A percentile compares a stretch with the other conserved stretches of the same genome.
Evolutionary conservation across 164 flowering plant genomes (phyloP).

Genomic region (Macadamia tetraphylla): DNA sequence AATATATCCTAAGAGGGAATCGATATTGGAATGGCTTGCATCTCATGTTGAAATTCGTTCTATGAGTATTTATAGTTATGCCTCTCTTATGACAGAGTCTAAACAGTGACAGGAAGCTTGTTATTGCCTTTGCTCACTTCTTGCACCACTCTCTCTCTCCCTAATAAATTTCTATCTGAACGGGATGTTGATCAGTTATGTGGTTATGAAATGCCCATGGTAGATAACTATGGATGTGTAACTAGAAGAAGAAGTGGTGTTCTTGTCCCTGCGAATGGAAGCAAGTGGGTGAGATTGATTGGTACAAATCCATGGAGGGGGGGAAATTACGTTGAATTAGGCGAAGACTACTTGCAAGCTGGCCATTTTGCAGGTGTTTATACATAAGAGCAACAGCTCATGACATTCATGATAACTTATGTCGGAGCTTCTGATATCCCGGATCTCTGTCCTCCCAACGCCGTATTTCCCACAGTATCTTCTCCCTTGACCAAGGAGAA

Average conservation of each 20-base stretch:
- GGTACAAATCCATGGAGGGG: slow-evolving; percentile 55
- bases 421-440: slow-evolving; percentile 57
- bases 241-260: slow-evolving; percentile 20
- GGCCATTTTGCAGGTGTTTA: slow-evolving; percentile 29
- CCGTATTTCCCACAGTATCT: slow-evolving; percentile 31
- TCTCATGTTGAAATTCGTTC: neutral
- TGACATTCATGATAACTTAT: slow-evolving; percentile 28
- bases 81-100: slow-evolving; percentile 12
- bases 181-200: slow-evolving; percentile 23
- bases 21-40: neutral
- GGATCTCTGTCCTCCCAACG: slow-evolving; percentile 43
- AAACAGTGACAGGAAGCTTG: slow-evolving; percentile 16
- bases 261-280: slow-evolving; percentile 59
- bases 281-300: slow-evolving; percentile 50
- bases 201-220: slow-evolving; percentile 31
- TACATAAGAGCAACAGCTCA: slow-evolving; percentile 21
- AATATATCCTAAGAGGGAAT: neutral
- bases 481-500: slow-evolving; percentile 50
- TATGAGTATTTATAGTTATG: slow-evolving; percentile 6
- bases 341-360: slow-evolving; percentile 39
- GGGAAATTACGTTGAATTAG: slow-evolving; percentile 40
- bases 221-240: slow-evolving; percentile 34
- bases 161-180: slow-evolving; percentile 11
- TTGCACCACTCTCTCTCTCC: slow-evolving; percentile 31
- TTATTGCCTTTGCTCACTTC: slow-evolving; percentile 36